Evolutionary conservation across 768 basidiomycete species (phyloP).

Genomic region (Mycena venus): DNA sequence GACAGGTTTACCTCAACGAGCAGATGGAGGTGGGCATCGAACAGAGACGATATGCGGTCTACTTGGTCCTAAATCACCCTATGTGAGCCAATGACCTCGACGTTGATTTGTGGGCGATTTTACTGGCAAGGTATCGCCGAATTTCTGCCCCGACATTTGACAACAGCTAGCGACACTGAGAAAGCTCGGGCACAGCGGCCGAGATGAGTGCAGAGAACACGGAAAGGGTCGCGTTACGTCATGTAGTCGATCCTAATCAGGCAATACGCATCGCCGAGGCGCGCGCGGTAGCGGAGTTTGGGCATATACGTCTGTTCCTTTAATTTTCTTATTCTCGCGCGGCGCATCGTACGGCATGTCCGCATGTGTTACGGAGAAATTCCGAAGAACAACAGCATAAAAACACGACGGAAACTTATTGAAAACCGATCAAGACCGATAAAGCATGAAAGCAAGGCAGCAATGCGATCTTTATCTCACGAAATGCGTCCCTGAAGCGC

Average conservation of each 20-base stretch:
- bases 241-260: neutral
- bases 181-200: neutral
- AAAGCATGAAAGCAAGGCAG: neutral
- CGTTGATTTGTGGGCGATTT: conserved; percentile 24
- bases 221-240: neutral
- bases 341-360: no score
- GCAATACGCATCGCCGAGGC: neutral
- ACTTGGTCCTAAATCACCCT: conserved; percentile 73
- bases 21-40: conserved; percentile 76
- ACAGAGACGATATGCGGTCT: conserved; percentile 67
- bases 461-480: conserved; percentile 18
- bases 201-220: neutral
- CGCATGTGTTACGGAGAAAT: no score
- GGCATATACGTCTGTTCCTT: no score
- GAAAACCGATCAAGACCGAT: neutral
- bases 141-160: conserved; percentile 48
- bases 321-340: no score
- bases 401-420: neutral
- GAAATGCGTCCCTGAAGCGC: conserved; percentile 3
- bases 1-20: conserved; percentile 69
- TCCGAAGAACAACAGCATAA: neutral
- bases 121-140: conserved; percentile 71
- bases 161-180: neutral
- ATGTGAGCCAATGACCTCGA: conserved; percentile 16
- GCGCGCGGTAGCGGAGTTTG: neutral